These are phyloP conservation scores for Populus ilicifolia DNA, from an alignment of 345 rosid species.

Conservation along the genomic window DNA sequence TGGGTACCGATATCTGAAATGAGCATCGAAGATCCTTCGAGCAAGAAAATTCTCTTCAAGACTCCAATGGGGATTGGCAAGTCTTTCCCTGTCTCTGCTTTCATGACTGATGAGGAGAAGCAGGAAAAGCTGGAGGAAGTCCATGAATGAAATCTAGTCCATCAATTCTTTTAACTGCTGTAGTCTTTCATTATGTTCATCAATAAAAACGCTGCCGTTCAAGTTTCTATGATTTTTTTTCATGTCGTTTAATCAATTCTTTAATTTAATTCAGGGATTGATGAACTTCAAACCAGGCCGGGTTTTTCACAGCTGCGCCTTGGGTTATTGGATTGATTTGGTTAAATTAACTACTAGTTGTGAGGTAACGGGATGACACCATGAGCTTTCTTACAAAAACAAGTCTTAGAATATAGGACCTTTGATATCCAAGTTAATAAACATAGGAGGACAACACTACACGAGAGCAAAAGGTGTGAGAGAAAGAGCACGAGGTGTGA, in stretches of 20 bases:
- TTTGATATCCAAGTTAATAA: too few relatives aligned
- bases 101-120: conserved; percentile 71
- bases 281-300: too few relatives aligned
- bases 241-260: background rate
- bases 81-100: conserved; percentile 64
- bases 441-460: too few relatives aligned
- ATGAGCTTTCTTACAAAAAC: too few relatives aligned
- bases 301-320: too few relatives aligned
- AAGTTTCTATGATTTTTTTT: background rate
- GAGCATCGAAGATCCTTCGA: conserved; percentile 51
- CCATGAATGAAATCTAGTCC: conserved; percentile 3
- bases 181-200: background rate
- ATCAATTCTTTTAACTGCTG: background rate
- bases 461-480: too few relatives aligned
- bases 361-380: too few relatives aligned
- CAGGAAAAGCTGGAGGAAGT: conserved; percentile 43
- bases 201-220: background rate
- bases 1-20: conserved; percentile 91
- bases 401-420: too few relatives aligned
- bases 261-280: too few relatives aligned
- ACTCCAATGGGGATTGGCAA: conserved; percentile 92
- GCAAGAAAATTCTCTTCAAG: conserved; percentile 59
- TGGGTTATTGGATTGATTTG: too few relatives aligned
- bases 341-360: too few relatives aligned
- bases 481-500: too few relatives aligned